Conservation (phyloP, 139 green algal genomes). For the Mesostigma viride region DNA sequence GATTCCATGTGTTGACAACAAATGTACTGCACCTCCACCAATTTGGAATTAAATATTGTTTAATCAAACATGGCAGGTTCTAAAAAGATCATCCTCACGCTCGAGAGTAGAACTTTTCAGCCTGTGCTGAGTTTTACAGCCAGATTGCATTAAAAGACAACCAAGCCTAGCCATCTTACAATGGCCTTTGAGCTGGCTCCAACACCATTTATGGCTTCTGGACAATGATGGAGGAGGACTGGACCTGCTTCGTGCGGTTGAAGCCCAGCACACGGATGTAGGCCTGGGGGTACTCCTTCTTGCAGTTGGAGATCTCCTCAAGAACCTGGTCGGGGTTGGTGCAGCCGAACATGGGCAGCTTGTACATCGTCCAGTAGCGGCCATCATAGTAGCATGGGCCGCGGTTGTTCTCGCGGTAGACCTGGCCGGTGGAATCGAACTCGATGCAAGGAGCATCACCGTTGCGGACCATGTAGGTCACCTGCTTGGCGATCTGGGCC, state of each 20-base stretch:
- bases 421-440: conserved; percentile 7
- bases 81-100: too few relatives aligned
- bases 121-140: too few relatives aligned
- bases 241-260: conserved; percentile 61
- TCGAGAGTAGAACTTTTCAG: too few relatives aligned
- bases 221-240: conserved; percentile 58
- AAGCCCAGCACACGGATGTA: conserved; percentile 89
- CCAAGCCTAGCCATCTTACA: too few relatives aligned
- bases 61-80: too few relatives aligned
- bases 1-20: too few relatives aligned
- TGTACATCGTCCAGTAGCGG: conserved; percentile 92
- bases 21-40: too few relatives aligned
- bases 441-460: conserved; percentile 21
- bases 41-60: too few relatives aligned
- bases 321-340: conserved; percentile 76
- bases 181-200: too few relatives aligned
- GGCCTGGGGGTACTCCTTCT: conserved; percentile 73
- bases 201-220: too few relatives aligned
- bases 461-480: conserved; percentile 23
- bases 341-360: conserved; percentile 99
- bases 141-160: too few relatives aligned
- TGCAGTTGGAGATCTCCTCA: conserved; percentile 66
- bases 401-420: conserved; percentile 15
- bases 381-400: conserved; percentile 50
- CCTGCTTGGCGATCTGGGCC: conserved; percentile 68